These are phyloP conservation scores for Magnolia kwangsiensis DNA, from an alignment of 164 flowering plant species.

Conservation along the genomic window DNA sequence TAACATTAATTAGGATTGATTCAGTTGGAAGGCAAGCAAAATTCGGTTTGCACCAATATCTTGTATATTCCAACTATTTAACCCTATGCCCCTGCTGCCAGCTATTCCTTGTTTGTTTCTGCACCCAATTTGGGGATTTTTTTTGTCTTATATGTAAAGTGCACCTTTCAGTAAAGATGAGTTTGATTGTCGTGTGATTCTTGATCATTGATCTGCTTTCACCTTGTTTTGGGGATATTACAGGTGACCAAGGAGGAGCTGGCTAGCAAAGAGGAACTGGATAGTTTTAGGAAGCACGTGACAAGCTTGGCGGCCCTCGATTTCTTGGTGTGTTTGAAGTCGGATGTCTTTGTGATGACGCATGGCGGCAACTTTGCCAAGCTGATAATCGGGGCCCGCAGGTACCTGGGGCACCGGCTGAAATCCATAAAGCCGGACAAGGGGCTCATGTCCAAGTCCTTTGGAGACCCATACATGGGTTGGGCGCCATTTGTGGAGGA, in stretches of 20 bases:
- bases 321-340: conserved; percentile 91
- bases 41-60: too few species aligned
- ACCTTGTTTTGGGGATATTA: neutral
- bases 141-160: too few species aligned
- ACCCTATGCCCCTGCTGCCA: neutral
- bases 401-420: conserved; percentile 87
- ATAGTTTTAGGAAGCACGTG: conserved; percentile 79
- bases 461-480: conserved; percentile 98
- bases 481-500: conserved; percentile 97
- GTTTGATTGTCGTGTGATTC: neutral
- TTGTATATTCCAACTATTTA: too few species aligned
- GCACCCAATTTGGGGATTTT: neutral
- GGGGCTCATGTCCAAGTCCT: conserved; percentile 96
- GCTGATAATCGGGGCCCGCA: conserved; percentile 82
- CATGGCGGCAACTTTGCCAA: conserved; percentile 98
- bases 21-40: too few species aligned
- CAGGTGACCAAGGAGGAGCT: conserved; percentile 97
- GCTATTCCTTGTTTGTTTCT: neutral
- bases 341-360: conserved; percentile 97
- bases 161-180: neutral
- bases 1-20: too few species aligned
- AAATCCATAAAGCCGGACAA: conserved; percentile 98
- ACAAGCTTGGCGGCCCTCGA: conserved; percentile 97
- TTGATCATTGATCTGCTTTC: neutral
- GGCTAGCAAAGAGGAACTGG: conserved; percentile 73